Conservation (phyloP, 164 flowering plant species). For the Berberis thunbergii region DNA sequence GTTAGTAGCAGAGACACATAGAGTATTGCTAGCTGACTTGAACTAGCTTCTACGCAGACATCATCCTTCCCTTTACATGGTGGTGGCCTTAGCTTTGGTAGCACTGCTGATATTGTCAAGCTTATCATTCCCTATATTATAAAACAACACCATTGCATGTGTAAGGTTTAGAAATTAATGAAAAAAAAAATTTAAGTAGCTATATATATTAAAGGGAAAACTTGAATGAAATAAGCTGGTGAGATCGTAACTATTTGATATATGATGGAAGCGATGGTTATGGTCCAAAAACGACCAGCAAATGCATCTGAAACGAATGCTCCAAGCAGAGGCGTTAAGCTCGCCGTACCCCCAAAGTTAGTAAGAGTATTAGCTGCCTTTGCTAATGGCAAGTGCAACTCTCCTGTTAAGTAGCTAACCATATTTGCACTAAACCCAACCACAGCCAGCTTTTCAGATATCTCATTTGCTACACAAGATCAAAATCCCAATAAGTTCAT, state of each 20-base stretch:
- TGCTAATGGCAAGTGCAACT: constrained; percentile 77
- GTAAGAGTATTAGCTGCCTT: constrained; percentile 91
- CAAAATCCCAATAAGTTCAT: neutral
- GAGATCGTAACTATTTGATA: constrained; percentile 32
- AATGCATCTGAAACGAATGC: constrained; percentile 82
- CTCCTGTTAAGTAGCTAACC: constrained; percentile 71
- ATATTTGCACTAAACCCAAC: constrained; percentile 80
- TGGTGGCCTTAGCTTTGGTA: constrained; percentile 17
- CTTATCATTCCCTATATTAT: constrained; percentile 14
- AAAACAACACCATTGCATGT: neutral
- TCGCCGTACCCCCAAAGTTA: constrained; percentile 79
- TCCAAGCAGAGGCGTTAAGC: constrained; percentile 83
- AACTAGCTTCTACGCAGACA: constrained; percentile 9
- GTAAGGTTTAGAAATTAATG: too few species aligned
- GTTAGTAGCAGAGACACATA: constrained; percentile 12
- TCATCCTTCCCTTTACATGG: constrained; percentile 7
- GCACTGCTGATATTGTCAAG: constrained; percentile 15
- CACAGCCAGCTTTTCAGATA: constrained; percentile 85
- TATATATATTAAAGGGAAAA: too few species aligned
- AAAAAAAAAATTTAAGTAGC: too few species aligned
- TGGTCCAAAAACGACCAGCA: constrained; percentile 89
- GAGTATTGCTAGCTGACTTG: constrained; percentile 13
- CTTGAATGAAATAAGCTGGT: neutral
- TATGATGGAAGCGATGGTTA: constrained; percentile 68
- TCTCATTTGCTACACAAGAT: constrained; percentile 62